Evolutionary conservation across 1,139 yeast genomes (phyloP), one percentile per base, ranked within the genome.

Genomic region (Meyerozyma guilliermondii): DNA sequence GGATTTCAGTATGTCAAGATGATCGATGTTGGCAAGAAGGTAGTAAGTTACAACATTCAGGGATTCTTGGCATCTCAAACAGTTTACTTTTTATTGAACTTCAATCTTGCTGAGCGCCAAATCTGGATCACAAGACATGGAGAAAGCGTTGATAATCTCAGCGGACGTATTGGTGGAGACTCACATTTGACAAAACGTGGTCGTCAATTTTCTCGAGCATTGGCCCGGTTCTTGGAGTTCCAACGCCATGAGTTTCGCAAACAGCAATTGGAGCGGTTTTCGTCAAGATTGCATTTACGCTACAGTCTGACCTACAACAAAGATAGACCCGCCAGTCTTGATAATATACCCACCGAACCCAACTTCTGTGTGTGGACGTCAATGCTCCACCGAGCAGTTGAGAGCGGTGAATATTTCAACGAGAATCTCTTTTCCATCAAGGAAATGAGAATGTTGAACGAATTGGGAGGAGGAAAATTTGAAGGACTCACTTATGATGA

Each of bases 61-160:
- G 98, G 98, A 0, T 92, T 88, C 56, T 68, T 92, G 43, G 91
- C 97, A 0, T 92, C 97, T 1, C 98, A 92, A 59, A 87, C 96
- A 2, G 87, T 91, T 37, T 91, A 87, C 59, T 92, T 89, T 66
- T 67, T 92, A 51, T 72, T 92, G 50, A 92, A 92, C 60, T 91
- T 92, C 74, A 92, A 92, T 58, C 71, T 92, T 35, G 80, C 87
- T 46, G 95, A 88, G 59, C 78, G 98, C 46, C 96, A 88, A 61
- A 89, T 92, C 41, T 92, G 97, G 95, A 85, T 92, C 49, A 83
- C 97, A 1, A 77, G 98, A 49, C 97, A 91, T 58, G 98, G 98
- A 41, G 98, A 92, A 62, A 81, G 91, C 49, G 76, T 76, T 38
- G 96, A 88, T 59, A 92, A 91, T 59, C 81, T 87, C 26, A 63